Percentiles rank a stretch among this genome's conserved stretches.
These are phyloP conservation scores for Penicillium lividum DNA, from an alignment of 495 filamentous ascomycete genomes.

Conservation along the genomic window DNA sequence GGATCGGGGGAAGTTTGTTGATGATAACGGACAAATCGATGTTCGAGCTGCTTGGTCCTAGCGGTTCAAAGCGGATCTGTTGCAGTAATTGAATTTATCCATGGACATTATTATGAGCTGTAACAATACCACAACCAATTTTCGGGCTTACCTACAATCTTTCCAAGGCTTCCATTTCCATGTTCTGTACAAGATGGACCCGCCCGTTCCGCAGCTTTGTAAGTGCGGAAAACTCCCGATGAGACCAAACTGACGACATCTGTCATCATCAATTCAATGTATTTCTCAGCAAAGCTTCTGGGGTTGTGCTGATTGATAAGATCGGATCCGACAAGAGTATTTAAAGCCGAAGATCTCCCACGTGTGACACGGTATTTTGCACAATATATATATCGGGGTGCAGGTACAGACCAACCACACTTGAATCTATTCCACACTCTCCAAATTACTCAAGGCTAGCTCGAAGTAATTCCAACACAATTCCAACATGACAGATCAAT, in stretches of 20 bases:
- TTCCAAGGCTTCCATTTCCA: no score
- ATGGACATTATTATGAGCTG: no score
- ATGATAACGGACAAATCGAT: conserved; percentile 59
- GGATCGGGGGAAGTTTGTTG: conserved; percentile 82
- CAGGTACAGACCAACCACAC: not conserved
- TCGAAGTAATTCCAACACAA: not conserved
- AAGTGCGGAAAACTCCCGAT: conserved; percentile 33
- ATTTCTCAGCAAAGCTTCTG: not conserved
- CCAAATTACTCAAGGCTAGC: no score
- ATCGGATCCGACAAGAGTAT: not conserved
- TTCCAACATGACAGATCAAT: conserved; percentile 39
- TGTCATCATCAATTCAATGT: not conserved
- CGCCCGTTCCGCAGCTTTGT: conserved; percentile 35
- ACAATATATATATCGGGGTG: not conserved
- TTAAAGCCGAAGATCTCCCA: not conserved
- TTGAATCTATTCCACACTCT: not conserved
- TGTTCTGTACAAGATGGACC: not conserved
- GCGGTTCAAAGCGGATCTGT: not conserved
- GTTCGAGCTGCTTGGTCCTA: conserved; percentile 48
- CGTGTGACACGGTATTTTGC: not conserved
- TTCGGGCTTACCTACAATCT: no score
- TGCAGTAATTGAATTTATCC: not conserved
- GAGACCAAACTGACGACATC: conserved; percentile 12
- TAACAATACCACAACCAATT: no score
- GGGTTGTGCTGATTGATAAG: conserved; percentile 19